Evolutionary conservation across 2,329 filamentous ascomycete species (phyloP).

Genomic region (Colletotrichum sansevieriae): DNA sequence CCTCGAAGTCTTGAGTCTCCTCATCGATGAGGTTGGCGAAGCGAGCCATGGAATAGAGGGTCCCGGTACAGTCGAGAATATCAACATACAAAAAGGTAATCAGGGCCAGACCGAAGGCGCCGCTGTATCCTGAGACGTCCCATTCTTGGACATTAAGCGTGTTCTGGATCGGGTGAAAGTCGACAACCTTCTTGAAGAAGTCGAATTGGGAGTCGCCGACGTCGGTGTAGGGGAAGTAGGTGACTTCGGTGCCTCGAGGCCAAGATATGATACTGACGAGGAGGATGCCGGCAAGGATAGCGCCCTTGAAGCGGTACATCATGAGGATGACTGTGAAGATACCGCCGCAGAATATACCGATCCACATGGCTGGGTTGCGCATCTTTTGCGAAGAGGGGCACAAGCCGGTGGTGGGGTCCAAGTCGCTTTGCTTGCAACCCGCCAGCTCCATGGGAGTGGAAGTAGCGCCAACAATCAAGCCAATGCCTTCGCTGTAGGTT

Average conservation of each 20-base stretch:
- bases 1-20: constrained; percentile 87
- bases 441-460: constrained; percentile 80
- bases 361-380: constrained; percentile 86
- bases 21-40: constrained; percentile 86
- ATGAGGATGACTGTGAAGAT: constrained; percentile 84
- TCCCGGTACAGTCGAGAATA: constrained; percentile 88
- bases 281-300: constrained; percentile 85
- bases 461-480: constrained; percentile 77
- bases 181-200: constrained; percentile 90
- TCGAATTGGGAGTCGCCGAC: constrained; percentile 79
- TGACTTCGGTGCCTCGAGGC: constrained; percentile 81
- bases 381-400: constrained; percentile 79
- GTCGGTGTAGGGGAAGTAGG: constrained; percentile 82
- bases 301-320: constrained; percentile 89
- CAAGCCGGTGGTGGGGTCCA: constrained; percentile 57
- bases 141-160: constrained; percentile 81
- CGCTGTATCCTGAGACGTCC: constrained; percentile 75
- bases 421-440: constrained; percentile 66
- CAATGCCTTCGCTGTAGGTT: constrained; percentile 86
- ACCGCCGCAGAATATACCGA: constrained; percentile 89
- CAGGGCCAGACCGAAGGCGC: constrained; percentile 85
- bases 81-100: constrained; percentile 94
- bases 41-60: constrained; percentile 89
- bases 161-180: constrained; percentile 81
- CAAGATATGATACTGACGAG: constrained; percentile 91